phyloP scores from a whole-genome alignment of 2,329 filamentous ascomycete genomes.

The Xylaria digitata region DNA sequence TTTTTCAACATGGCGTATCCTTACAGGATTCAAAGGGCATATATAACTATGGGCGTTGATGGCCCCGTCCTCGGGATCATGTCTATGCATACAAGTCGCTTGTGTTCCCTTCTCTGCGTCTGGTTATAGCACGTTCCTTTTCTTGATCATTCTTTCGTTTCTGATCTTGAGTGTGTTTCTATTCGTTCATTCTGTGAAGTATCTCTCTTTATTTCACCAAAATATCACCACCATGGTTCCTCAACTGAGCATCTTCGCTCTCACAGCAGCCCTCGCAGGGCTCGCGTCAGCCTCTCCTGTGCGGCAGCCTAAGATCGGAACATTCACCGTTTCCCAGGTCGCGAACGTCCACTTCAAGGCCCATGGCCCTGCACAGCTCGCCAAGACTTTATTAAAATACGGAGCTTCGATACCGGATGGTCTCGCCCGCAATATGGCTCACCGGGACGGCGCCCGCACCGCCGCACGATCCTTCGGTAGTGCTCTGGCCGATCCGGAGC shows the following conservation, averaged over 20 bases:
- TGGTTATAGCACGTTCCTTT: constrained; percentile 5
- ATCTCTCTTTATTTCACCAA: not conserved
- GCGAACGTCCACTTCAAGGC: constrained; percentile 43
- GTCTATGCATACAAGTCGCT: not conserved
- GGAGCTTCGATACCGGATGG: constrained; percentile 44
- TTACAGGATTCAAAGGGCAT: not conserved
- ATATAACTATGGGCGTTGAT: constrained; percentile 14
- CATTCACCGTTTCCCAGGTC: constrained; percentile 45
- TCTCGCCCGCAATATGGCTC: constrained; percentile 41
- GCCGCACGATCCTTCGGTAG: constrained; percentile 41
- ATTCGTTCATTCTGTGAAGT: not conserved
- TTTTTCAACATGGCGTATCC: not conserved
- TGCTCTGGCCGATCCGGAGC: constrained; percentile 42
- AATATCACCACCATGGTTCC: constrained; percentile 25
- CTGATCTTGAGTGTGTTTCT: not conserved
- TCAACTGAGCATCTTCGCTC: constrained; percentile 12
- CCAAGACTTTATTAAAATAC: constrained; percentile 47
- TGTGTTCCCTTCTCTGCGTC: not conserved
- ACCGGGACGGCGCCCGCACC: constrained; percentile 32
- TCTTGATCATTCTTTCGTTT: constrained; percentile 8
- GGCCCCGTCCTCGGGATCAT: not conserved
- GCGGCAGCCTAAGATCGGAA: constrained; percentile 34
- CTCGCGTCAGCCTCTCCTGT: constrained; percentile 42
- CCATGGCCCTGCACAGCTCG: constrained; percentile 44
- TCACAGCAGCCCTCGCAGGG: constrained; percentile 40